Conservation (phyloP, 2,329 filamentous ascomycete species). For the Colletotrichum spinosum region DNA sequence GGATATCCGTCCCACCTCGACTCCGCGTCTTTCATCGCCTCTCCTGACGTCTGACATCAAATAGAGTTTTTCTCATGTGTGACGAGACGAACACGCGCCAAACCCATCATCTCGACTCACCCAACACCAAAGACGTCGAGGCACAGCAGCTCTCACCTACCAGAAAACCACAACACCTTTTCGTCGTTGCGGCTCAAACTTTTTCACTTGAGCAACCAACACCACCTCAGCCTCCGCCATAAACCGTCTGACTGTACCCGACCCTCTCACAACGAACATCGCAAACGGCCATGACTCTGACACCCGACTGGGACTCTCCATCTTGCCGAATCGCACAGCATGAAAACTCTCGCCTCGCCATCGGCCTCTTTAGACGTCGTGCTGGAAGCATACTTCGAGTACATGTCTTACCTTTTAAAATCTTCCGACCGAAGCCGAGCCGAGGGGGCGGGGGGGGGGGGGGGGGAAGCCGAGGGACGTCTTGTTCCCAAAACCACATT, state of each 20-base stretch:
- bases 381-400: no score
- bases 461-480: no score
- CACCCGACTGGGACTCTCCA: not conserved
- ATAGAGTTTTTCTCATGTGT: not conserved
- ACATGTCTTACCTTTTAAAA: no score
- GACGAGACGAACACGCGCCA: not conserved
- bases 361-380: no score
- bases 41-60: not conserved
- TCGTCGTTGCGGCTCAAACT: not conserved
- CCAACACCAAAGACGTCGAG: not conserved
- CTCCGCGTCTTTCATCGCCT: not conserved
- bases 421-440: no score
- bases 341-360: no score
- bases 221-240: slow-evolving; percentile 12
- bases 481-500: no score
- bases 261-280: not conserved
- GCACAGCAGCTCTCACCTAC: not conserved
- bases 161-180: not conserved
- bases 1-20: no score
- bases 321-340: no score
- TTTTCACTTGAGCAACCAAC: not conserved
- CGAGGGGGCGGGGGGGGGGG: no score
- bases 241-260: slow-evolving; percentile 21
- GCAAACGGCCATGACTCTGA: not conserved
- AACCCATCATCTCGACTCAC: slow-evolving; percentile 15